Base-by-base conservation (phyloP, 2,329 filamentous ascomycete genomes). In the Curvularia eragrostidis region DNA sequence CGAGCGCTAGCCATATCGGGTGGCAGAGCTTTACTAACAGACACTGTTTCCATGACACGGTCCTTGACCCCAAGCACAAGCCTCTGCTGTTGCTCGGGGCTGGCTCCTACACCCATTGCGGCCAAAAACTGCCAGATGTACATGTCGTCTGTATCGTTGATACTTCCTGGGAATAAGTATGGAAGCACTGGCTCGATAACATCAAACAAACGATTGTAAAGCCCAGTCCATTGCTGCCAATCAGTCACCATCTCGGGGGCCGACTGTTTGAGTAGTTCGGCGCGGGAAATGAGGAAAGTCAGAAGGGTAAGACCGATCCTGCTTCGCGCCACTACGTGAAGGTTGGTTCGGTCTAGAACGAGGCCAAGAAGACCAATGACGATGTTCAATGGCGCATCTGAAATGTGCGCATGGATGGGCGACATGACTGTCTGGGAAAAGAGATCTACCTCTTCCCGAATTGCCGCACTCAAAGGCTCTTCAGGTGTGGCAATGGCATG, bases 121-220 rank as follows among this genome's bases (percentile, higher is more conserved):
- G 95, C 95, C 64, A 99, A 84, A 76, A 98, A 96, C 78, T 98
- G 94, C 95, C 95, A 99, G 38, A 98, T 92, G 72, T 98, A 96
- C 72, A 97, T 89, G 71, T 99, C 95, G 66, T 97, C 93, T 48
- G 91, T 91, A 7, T 91, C 89, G 64, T 91, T 93, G 71, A 96
- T 91, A n/a, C 90, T 90, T 19, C 90, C 91, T 0, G 94, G 93
- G 85, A 99, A 99, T 62, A 97, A 89, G 68, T 90, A 86, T 12
- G 90, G 89, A 46, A 98, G 84, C 6, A 89, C 88, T 1, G 91
- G 91, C 76, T 98, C 94, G 18, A 98, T 82, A 6, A 86, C 85
- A 75, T 95, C 91, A 78, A 99, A 99, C 58, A 99, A 85, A 24
- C 86, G 84, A 68, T 93, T 92, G 79, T 97, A 98, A 6, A 91